Evolutionary conservation across 106 monocot species (phyloP).

Genomic region (Posidonia australis): DNA sequence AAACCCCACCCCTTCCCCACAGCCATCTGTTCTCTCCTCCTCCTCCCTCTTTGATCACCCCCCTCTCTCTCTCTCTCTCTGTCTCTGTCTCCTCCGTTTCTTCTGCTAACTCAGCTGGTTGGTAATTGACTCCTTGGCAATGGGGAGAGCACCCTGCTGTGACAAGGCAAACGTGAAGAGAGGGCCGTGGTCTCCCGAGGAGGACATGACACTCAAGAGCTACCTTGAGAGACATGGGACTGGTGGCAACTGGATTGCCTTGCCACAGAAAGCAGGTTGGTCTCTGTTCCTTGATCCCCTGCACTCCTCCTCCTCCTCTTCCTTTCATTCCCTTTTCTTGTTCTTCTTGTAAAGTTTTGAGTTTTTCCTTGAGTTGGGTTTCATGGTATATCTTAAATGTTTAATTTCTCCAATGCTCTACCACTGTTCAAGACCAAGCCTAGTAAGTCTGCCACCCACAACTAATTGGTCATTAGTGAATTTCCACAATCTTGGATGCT

Average conservation of each 20-base stretch:
- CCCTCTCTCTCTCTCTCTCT: background rate
- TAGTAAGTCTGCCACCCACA: too few species aligned
- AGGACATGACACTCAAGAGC: conserved; percentile 14
- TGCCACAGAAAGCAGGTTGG: conserved; percentile 18
- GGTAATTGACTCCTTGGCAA: background rate
- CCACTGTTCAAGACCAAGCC: too few species aligned
- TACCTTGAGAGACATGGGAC: conserved; percentile 17
- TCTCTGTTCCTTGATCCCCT: background rate
- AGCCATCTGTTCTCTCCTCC: background rate
- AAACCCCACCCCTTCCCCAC: background rate
- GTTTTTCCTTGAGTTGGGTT: background rate
- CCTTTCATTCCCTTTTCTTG: background rate
- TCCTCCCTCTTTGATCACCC: background rate
- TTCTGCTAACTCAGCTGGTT: background rate
- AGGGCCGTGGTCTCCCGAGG: conserved; percentile 20
- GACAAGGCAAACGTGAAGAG: conserved; percentile 25
- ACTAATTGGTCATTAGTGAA: too few species aligned
- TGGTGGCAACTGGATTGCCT: conserved; percentile 22
- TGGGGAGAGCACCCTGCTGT: conserved; percentile 24
- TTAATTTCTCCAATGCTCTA: too few species aligned
- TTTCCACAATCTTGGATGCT: background rate
- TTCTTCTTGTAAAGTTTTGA: background rate
- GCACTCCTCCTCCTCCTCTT: background rate
- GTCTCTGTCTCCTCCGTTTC: background rate
- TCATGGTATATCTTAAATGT: too few species aligned